These are phyloP conservation scores for Blepharisma japonicum DNA, from an alignment of 73 alveolate genomes.

Conservation along the genomic window DNA sequence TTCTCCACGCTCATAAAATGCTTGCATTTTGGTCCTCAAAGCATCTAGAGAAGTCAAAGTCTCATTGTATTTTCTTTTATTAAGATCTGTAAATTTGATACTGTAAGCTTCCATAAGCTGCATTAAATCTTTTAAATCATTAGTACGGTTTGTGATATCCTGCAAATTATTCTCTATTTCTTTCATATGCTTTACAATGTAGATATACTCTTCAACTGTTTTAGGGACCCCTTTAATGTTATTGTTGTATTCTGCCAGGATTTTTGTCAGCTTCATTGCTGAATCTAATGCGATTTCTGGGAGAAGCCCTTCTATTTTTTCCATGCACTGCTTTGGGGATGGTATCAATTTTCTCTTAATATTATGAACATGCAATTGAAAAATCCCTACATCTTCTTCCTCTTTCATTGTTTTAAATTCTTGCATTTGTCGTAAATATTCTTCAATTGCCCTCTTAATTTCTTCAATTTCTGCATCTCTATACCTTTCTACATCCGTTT, in stretches of 20 bases:
- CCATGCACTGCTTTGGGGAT: conserved; percentile 41
- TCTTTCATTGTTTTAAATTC: conserved; percentile 52
- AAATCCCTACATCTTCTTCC: conserved; percentile 52
- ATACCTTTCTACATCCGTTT: conserved; percentile 46
- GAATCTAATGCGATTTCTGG: conserved; percentile 49
- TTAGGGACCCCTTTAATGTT: conserved; percentile 53
- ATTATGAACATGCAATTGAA: conserved; percentile 52
- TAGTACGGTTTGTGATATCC: conserved; percentile 47
- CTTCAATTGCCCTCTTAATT: conserved; percentile 50
- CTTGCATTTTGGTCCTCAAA: conserved; percentile 63
- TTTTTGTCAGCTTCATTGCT: conserved; percentile 34
- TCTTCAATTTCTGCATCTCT: conserved; percentile 62
- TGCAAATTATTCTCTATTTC: conserved; percentile 52
- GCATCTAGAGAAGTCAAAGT: conserved; percentile 42
- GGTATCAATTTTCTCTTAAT: conserved; percentile 54
- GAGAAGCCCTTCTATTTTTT: conserved; percentile 40
- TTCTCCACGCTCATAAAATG: conserved; percentile 73
- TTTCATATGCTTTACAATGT: conserved; percentile 56
- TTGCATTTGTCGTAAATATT: conserved; percentile 47
- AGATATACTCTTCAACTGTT: conserved; percentile 68
- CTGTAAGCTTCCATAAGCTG: conserved; percentile 65
- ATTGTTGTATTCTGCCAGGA: conserved; percentile 30
- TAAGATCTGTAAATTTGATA: conserved; percentile 61
- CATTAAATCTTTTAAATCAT: conserved; percentile 55
- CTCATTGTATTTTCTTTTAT: conserved; percentile 65